These are phyloP conservation scores for Paramecium pentaurelia DNA, from an alignment of 73 alveolate species.

Conservation along the genomic window DNA sequence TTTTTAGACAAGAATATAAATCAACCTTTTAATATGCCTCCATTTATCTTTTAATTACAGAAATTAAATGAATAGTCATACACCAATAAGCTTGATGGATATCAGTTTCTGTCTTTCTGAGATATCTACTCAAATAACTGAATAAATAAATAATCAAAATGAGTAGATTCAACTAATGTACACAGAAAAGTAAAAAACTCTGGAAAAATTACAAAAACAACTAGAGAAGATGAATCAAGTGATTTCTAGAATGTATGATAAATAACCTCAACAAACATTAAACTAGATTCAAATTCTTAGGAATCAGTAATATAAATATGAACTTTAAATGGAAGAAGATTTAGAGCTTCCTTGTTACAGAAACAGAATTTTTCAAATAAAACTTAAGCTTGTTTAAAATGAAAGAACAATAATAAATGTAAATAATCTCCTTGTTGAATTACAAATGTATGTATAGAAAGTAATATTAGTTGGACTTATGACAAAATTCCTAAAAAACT, in stretches of 20 bases:
- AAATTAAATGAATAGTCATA: neutral
- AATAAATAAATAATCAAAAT: neutral
- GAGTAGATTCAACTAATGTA: neutral
- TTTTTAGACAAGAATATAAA: neutral
- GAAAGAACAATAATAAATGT: neutral
- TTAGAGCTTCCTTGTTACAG: conserved; percentile 29
- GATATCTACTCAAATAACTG: neutral
- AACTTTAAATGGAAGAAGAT: neutral
- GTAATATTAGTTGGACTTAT: conserved; percentile 37
- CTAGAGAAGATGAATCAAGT: neutral
- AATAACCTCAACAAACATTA: neutral
- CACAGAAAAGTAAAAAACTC: neutral
- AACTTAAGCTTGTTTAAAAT: neutral
- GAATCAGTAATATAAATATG: neutral
- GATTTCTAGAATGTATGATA: neutral
- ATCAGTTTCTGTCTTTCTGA: neutral
- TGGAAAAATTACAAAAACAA: neutral
- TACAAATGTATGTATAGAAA: neutral
- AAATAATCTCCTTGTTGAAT: conserved; percentile 1
- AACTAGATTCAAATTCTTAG: neutral
- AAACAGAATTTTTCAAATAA: conserved; percentile 10
- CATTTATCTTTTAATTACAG: neutral
- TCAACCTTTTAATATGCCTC: neutral
- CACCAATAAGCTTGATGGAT: neutral
- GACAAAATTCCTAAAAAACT: conserved; percentile 12